Evolutionary conservation across 805 yeast species (phyloP).

Genomic region (Starmerella sirachaensis): DNA sequence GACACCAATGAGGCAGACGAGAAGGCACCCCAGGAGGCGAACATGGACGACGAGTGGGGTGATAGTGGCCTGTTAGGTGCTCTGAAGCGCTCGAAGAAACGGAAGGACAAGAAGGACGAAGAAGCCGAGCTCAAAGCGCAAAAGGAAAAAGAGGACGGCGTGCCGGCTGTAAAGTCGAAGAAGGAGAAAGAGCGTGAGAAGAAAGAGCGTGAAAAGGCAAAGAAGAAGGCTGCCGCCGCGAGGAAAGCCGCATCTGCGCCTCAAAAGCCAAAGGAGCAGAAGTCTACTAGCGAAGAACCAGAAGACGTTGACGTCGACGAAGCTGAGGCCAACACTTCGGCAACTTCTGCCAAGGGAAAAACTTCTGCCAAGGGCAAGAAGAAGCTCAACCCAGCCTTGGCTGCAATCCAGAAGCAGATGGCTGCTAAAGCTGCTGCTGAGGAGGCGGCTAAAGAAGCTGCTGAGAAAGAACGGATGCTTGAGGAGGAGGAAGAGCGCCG

Average conservation of each 20-base stretch:
- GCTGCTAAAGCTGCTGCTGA: slow-evolving; percentile 80
- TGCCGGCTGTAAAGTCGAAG: slow-evolving; percentile 83
- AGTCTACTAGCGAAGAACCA: slow-evolving; percentile 25
- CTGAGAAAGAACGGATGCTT: slow-evolving; percentile 50
- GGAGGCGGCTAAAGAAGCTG: slow-evolving; percentile 62
- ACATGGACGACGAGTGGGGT: slow-evolving; percentile 26
- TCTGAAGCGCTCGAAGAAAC: slow-evolving; percentile 64
- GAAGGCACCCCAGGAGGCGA: slow-evolving; percentile 26
- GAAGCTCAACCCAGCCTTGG: slow-evolving; percentile 81
- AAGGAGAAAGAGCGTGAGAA: slow-evolving; percentile 80
- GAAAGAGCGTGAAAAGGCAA: slow-evolving; percentile 67
- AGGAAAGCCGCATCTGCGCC: slow-evolving; percentile 66
- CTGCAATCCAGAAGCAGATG: slow-evolving; percentile 80
- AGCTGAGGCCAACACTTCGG: slow-evolving; percentile 26
- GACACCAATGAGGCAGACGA: slow-evolving; percentile 18
- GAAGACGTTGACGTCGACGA: slow-evolving; percentile 19
- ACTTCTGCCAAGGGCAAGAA: slow-evolving; percentile 34
- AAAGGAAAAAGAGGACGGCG: slow-evolving; percentile 39
- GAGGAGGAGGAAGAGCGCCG: slow-evolving; percentile 39
- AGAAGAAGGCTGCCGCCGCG: slow-evolving; percentile 58
- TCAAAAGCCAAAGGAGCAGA: slow-evolving; percentile 32
- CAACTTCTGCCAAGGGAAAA: slow-evolving; percentile 37
- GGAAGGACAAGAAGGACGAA: slow-evolving; percentile 57
- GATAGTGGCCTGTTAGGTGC: slow-evolving; percentile 72
- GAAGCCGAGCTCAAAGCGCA: slow-evolving; percentile 31